Evolutionary conservation across 129 eudicot genomes (phyloP).

Genomic region (Escallonia herrerae): DNA sequence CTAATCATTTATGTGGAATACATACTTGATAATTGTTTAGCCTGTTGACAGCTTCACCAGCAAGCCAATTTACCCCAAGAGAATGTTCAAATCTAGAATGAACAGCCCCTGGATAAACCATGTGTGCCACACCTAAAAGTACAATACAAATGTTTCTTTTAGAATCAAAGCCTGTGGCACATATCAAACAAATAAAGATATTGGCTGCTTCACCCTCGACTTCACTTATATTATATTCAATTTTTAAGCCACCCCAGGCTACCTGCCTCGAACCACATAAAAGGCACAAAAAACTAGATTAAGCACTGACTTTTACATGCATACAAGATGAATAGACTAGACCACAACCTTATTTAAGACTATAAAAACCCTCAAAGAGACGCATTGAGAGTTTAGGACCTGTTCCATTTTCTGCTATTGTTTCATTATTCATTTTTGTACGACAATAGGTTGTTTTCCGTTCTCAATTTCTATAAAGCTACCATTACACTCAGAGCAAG

Average conservation of each 20-base stretch:
- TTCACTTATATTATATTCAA: neutral
- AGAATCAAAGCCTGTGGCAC: no score
- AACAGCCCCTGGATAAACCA: slow-evolving; percentile 68
- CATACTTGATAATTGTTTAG: slow-evolving; percentile 40
- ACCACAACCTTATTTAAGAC: no score
- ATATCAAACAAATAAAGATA: neutral
- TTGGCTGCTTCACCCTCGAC: neutral
- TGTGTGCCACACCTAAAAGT: slow-evolving; percentile 36
- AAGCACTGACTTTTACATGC: no score
- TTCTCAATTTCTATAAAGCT: no score
- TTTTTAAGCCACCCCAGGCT: neutral
- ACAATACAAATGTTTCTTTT: neutral
- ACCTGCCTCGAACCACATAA: neutral
- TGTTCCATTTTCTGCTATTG: no score
- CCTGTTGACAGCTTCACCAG: slow-evolving; percentile 45
- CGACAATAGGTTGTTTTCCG: no score
- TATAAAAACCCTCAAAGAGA: no score
- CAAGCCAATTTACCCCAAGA: slow-evolving; percentile 66
- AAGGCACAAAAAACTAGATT: neutral
- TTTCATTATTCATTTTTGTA: no score
- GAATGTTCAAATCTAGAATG: slow-evolving; percentile 74
- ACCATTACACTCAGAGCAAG: neutral
- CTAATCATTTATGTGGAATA: neutral
- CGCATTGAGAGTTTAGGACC: no score
- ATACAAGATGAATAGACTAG: no score